Base-by-base conservation (phyloP, 1,139 yeast species). In the Protomyces gravidus region DNA sequence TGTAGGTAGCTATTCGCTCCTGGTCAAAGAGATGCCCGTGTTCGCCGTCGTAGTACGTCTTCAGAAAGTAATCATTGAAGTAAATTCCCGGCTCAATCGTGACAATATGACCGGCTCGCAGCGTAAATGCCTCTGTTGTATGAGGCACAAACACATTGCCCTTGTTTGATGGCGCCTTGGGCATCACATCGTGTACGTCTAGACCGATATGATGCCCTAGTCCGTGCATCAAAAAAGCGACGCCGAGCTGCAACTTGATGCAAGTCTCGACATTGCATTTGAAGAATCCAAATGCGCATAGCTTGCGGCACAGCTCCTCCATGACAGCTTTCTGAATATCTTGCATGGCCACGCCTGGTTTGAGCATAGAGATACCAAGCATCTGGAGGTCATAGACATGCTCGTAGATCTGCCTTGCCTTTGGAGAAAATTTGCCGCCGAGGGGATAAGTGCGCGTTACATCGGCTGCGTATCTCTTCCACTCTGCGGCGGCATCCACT, bases 401-500 rank as follows among this genome's bases (percentile, higher is more conserved):
- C 47, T 81, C 82, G 71, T 92, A 92, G 57, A 92, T 84, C 60
- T 81, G 86, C 67, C 87, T 80, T 66, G 90, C 94, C 69, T 92
- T 97, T 65, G 80, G 79, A 11, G 92, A 80, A 90, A 96, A 92
- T 63, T 84, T 84, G 6, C 98, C 98, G 65, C 78, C 80, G 62
- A 89, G 82, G 23, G 98, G 98, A 80, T 89, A 92, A 69, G 95
- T 86, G 71, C 98, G 80, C 19, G 98, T 92, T 55, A 92, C 96
- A 70, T 92, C 98, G 52, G 90, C 79, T 3, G 96, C 92, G 72
- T 92, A 92, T 69, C 89, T 82, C 64, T 82, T 81, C 96, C 97
- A 90, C 75, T 90, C 97, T 5, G 96, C 96, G 56, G 98, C 98
- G 4, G 97, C 97, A 73, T 92, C 98, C 62, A 92, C 84, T 63